Base-by-base conservation (phyloP, 2,329 filamentous ascomycete species). In the Claviceps sorghi region DNA sequence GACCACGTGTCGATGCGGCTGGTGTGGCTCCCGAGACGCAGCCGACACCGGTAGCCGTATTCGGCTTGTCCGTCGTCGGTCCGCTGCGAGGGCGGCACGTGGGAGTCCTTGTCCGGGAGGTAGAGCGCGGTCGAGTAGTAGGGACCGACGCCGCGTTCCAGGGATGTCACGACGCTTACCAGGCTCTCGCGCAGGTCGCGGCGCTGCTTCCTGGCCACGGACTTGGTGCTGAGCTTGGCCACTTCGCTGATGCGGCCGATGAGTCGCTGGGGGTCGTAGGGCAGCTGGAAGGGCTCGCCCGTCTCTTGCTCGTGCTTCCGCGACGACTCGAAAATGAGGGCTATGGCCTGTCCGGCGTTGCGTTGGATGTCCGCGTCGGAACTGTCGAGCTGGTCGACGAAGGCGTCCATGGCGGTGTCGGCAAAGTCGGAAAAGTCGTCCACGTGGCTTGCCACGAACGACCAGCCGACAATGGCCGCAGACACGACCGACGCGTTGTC, bases 331-430 rank as follows among this genome's bases (percentile, higher is more conserved):
- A 87, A 91, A 11, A 95, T 73, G 10, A 94, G 72, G 0, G 88
- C 88, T 54, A 95, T 89, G 64, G 87, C 87, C 61, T 84, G 79
- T 3, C 84, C 88, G 0, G 88, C 84, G 3, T 84, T 80, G 46
- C 88, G 80, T 61, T 93, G 87, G 1, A 95, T 86, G 9, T 77
- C 72, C 1, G 81, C 72, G 54, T 88, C 82, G 34, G 75, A 75
- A 64, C 85, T 88, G 54, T 90, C 82, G 19, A 95, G 82, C 66
- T 95, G 89, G 48, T 95, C 88, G 43, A 87, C 82, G 59, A 95
- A 88, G 2, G 84, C 82, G 51, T 93, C 85, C 60, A 93, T 78
- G 17, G 86, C 84, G 30, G 79, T 70, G 57, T 88, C 82, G 34
- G 84, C 87, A 55, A 82, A 75, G 17, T 78, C 76, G 58, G 86